Percentiles rank a stretch among this genome's conserved stretches.
Conservation (phyloP, 805 yeast genomes). For the Hermanozyma aechmeae region DNA sequence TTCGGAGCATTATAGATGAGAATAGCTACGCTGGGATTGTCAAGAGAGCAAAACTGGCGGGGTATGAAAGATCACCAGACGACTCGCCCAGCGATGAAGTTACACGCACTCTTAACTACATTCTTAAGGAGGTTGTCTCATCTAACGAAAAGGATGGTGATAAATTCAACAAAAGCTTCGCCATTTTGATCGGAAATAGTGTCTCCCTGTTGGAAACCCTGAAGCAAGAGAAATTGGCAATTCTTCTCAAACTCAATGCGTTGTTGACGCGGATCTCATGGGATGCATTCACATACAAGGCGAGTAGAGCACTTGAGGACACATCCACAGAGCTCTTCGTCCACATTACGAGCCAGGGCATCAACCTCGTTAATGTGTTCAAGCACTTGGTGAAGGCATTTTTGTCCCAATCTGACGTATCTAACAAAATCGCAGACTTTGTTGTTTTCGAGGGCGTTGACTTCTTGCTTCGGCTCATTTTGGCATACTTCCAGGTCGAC, state of each 20-base stretch:
- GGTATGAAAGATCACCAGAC: conserved; percentile 1
- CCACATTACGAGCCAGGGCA: conserved; percentile 29
- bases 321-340: conserved; percentile 14
- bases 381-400: too few relatives aligned
- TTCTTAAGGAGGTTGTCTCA: too few relatives aligned
- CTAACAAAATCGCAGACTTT: conserved; percentile 19
- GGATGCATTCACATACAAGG: conserved; percentile 28
- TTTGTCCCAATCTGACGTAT: too few relatives aligned
- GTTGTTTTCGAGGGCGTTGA: conserved; percentile 32
- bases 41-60: conserved; percentile 13
- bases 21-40: conserved; percentile 20
- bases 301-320: conserved; percentile 28
- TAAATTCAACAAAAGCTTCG: too few relatives aligned
- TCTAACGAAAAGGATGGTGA: too few relatives aligned
- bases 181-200: too few relatives aligned
- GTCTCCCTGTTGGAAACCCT: too few relatives aligned
- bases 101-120: too few relatives aligned
- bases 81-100: too few relatives aligned
- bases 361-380: conserved; percentile 15
- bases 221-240: conserved; percentile 20
- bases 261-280: conserved; percentile 15
- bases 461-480: conserved; percentile 19
- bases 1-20: conserved; percentile 17
- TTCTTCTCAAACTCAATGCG: conserved; percentile 25
- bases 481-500: conserved; percentile 13